These are phyloP conservation scores for Zalerion maritima DNA, from an alignment of 495 filamentous ascomycete species.

Conservation along the genomic window DNA sequence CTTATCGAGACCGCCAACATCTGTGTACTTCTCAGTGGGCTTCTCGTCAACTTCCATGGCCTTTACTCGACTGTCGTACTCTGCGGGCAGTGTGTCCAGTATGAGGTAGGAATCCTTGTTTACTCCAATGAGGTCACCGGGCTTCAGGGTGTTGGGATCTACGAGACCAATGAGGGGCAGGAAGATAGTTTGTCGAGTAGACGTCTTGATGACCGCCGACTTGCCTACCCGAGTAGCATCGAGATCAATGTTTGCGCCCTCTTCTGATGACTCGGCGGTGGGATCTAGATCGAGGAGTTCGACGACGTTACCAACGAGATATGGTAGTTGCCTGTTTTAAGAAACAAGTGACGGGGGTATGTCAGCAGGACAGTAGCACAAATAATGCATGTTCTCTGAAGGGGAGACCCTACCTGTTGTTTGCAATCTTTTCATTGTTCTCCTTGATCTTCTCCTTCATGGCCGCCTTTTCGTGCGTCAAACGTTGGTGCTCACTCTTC, in stretches of 20 bases:
- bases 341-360: no score
- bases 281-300: slow-evolving; percentile 94
- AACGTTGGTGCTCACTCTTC: slow-evolving; percentile 89
- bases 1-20: slow-evolving; percentile 95
- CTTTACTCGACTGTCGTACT: slow-evolving; percentile 98
- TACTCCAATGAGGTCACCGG: slow-evolving; percentile 91
- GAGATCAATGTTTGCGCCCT: slow-evolving; percentile 95
- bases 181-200: slow-evolving; percentile 97
- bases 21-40: slow-evolving; percentile 96
- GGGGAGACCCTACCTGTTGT: slow-evolving; percentile 61
- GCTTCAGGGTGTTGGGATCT: slow-evolving; percentile 82
- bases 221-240: slow-evolving; percentile 95
- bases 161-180: slow-evolving; percentile 94
- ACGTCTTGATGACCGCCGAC: slow-evolving; percentile 99
- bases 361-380: slow-evolving; percentile 11
- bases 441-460: slow-evolving; percentile 99
- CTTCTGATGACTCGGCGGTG: slow-evolving; percentile 86
- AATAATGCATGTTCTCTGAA: slow-evolving; percentile 1
- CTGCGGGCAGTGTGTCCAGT: slow-evolving; percentile 92
- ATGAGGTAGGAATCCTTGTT: slow-evolving; percentile 99
- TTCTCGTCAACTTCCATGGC: slow-evolving; percentile 99
- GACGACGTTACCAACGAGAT: slow-evolving; percentile 96
- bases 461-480: slow-evolving; percentile 83
- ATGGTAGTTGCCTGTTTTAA: slow-evolving; percentile 74
- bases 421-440: slow-evolving; percentile 96